phyloP scores from a whole-genome alignment of 345 rosid species.

The Barbarea vulgaris region DNA sequence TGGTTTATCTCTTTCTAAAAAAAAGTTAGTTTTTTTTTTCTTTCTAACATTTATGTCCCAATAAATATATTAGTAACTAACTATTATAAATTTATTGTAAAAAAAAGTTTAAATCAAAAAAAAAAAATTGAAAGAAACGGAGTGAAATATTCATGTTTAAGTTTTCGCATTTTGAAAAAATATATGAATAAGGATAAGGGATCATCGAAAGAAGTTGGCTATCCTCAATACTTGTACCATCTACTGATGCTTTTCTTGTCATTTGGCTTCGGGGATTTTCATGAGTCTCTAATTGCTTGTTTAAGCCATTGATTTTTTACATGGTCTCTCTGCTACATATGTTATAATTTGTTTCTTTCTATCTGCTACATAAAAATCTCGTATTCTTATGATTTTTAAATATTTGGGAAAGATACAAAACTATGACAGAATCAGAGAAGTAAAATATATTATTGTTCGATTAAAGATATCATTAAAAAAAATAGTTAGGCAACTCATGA shows the following conservation, averaged over 20 bases:
- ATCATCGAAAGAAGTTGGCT: not conserved
- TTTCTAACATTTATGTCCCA: too few species aligned
- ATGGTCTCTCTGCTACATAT: not conserved
- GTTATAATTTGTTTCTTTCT: not conserved
- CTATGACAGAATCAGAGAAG: not conserved
- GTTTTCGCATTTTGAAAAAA: not conserved
- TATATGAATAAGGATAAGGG: not conserved
- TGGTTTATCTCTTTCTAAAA: too few species aligned
- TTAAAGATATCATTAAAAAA: not conserved
- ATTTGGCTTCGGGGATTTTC: not conserved
- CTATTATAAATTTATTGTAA: too few species aligned
- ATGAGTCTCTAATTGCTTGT: not conserved
- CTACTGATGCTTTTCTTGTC: not conserved
- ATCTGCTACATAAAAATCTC: not conserved
- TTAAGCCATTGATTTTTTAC: not conserved
- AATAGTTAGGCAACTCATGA: constrained; percentile 30
- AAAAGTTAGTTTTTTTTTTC: too few species aligned
- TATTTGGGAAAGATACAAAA: not conserved
- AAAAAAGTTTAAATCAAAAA: too few species aligned
- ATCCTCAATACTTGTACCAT: not conserved
- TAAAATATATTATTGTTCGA: not conserved
- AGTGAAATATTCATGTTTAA: not conserved
- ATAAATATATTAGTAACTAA: too few species aligned
- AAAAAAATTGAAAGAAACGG: not conserved
- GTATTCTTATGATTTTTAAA: not conserved